phyloP scores from a whole-genome alignment of 768 basidiomycete genomes.

The Trametes maxima region DNA sequence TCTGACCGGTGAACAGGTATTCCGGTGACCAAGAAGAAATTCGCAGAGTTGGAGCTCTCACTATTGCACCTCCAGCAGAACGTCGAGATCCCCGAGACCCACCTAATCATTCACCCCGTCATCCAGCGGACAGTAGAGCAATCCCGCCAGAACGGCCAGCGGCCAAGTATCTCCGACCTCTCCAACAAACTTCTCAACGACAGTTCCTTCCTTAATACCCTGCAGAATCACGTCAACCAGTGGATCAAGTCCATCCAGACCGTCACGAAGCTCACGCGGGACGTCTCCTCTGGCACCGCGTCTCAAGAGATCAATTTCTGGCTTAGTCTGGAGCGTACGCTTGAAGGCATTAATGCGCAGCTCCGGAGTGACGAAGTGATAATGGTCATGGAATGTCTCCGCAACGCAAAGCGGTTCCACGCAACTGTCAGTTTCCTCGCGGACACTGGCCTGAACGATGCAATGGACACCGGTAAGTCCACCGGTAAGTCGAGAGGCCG shows the following conservation, averaged over 20 bases:
- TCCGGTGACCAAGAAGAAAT: slow-evolving; percentile 99
- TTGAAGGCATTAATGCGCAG: slow-evolving; percentile 93
- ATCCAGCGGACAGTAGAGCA: slow-evolving; percentile 88
- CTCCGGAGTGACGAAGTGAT: slow-evolving; percentile 89
- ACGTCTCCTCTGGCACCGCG: slow-evolving; percentile 92
- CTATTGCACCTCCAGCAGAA: slow-evolving; percentile 96
- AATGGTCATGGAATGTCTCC: slow-evolving; percentile 90
- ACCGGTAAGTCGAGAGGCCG: neutral
- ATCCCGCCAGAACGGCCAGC: slow-evolving; percentile 54
- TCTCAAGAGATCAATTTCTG: slow-evolving; percentile 99
- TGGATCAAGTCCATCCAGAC: slow-evolving; percentile 99
- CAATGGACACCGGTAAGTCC: slow-evolving; percentile 77
- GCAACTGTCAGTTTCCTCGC: slow-evolving; percentile 98
- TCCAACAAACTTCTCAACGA: slow-evolving; percentile 79
- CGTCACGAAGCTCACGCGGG: slow-evolving; percentile 93
- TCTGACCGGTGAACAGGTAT: slow-evolving; percentile 54
- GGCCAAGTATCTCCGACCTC: slow-evolving; percentile 76
- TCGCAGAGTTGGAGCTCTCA: slow-evolving; percentile 94
- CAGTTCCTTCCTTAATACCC: slow-evolving; percentile 87
- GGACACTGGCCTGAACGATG: slow-evolving; percentile 95
- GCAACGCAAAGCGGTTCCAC: slow-evolving; percentile 95
- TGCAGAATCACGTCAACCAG: slow-evolving; percentile 91
- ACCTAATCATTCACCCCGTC: slow-evolving; percentile 86
- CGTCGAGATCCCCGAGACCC: slow-evolving; percentile 97
- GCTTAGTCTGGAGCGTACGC: slow-evolving; percentile 89